Base-by-base conservation (phyloP, 345 rosid genomes). In the Hibiscus syriacus region DNA sequence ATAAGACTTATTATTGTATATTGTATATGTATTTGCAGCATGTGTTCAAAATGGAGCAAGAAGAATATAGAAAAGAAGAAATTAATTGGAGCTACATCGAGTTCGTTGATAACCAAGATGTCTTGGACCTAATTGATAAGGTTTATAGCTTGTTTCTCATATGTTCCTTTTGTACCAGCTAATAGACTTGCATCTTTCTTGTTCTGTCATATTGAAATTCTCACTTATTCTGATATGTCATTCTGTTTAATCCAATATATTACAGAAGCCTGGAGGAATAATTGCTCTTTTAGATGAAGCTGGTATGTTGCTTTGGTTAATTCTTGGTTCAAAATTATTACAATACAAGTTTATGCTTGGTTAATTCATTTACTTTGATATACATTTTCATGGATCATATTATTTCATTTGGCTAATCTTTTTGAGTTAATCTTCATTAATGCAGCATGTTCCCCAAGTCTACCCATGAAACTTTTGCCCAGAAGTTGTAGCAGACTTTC, bases 371-470 rank as follows among this genome's bases (percentile, higher is more conserved):
- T n/a, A n/a, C n/a, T n/a, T 25, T 55, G 16, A n/a, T n/a, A n/a
- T n/a, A 6, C 41, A 29, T 25, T 48, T 20, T 50, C 10, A 26
- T 45, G 54, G 30, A 22, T 14, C 25, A 39, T 26, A 26, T n/a
- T n/a, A n/a, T 43, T 38, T 17, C 11, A 3, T 56, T 39, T 56
- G 41, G 19, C 41, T 53, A 14, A 19, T 39, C 10, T 38, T 68
- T 29, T 36, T 67, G 46, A 6, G 14, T 52, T 67, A 16, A 29
- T 67, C 36, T 27, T 57, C 27, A 17, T 41, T 6, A 3, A 22
- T 81, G 86, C 84, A 87, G 93, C 72, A 87, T 85, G 93, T 87
- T 87, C 68, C 93, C 90, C n/a, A n/a, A n/a, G n/a, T n/a, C n/a
- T n/a, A n/a, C n/a, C n/a, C n/a, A n/a, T n/a, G n/a, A n/a, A n/a